These are phyloP conservation scores for Lodderomyces theae DNA, from an alignment of 1,139 yeast genomes.

Conservation along the genomic window DNA sequence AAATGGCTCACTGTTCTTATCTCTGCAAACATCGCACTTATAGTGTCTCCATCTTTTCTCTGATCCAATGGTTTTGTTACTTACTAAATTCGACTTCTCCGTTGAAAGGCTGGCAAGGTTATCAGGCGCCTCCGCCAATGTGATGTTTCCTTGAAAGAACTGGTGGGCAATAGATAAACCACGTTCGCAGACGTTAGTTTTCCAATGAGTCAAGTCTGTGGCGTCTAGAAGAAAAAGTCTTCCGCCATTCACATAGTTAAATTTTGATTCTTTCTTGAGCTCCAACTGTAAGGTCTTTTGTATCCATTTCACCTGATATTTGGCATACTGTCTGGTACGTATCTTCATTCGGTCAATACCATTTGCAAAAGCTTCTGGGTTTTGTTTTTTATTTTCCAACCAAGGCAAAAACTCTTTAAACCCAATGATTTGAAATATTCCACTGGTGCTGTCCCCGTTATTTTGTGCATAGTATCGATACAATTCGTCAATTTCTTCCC, in stretches of 20 bases:
- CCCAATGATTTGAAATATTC: conserved; percentile 95
- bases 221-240: conserved; percentile 72
- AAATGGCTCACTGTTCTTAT: conserved; percentile 51
- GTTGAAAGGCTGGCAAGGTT: neutral
- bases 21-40: conserved; percentile 65
- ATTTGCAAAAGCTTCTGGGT: conserved; percentile 27
- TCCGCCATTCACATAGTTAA: conserved; percentile 56
- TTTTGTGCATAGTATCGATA: conserved; percentile 36
- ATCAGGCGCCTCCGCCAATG: conserved; percentile 17
- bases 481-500: conserved; percentile 64
- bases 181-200: conserved; percentile 47
- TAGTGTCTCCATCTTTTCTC: conserved; percentile 65
- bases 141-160: conserved; percentile 20
- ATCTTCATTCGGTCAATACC: conserved; percentile 78
- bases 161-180: conserved; percentile 52
- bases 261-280: conserved; percentile 49
- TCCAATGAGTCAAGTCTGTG: conserved; percentile 65
- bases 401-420: conserved; percentile 90
- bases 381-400: conserved; percentile 32
- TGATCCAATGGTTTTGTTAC: conserved; percentile 23
- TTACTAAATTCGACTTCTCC: neutral
- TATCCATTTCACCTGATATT: conserved; percentile 92
- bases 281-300: conserved; percentile 66
- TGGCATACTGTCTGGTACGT: conserved; percentile 83
- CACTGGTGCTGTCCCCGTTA: conserved; percentile 56